Percentiles rank a stretch among this genome's conserved stretches.
phyloP scores from a whole-genome alignment of 768 basidiomycete species.

The Russula griseocarnosa region DNA sequence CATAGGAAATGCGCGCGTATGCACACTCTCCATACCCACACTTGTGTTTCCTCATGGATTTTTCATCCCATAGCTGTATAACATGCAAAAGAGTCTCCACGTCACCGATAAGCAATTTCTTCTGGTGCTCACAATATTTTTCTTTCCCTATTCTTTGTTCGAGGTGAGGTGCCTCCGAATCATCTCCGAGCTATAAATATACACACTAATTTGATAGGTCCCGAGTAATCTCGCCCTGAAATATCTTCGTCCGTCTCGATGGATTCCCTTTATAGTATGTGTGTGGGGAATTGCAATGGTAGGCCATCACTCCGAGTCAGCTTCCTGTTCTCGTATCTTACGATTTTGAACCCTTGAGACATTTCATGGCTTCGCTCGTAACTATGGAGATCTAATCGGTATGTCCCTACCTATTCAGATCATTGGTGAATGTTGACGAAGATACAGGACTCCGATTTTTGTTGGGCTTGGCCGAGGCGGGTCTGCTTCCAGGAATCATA shows the following conservation, averaged over 20 bases:
- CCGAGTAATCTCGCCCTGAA: conserved; percentile 3
- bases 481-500: background rate
- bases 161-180: background rate
- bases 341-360: background rate
- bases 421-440: background rate
- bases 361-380: background rate
- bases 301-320: background rate
- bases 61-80: background rate
- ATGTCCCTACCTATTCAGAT: background rate
- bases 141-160: background rate
- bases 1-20: conserved; percentile 6
- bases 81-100: background rate
- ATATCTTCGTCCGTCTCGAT: conserved; percentile 1
- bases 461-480: conserved; percentile 1
- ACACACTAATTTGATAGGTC: background rate
- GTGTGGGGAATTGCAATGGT: background rate
- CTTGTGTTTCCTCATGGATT: background rate
- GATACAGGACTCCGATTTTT: background rate
- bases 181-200: background rate
- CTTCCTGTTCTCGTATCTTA: background rate
- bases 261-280: conserved; percentile 1
- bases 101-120: conserved; percentile 1
- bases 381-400: conserved; percentile 1
- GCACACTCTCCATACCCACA: background rate
- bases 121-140: background rate